Evolutionary conservation across 2,329 filamentous ascomycete genomes (phyloP).

Genomic region (Neonectria coccinea): DNA sequence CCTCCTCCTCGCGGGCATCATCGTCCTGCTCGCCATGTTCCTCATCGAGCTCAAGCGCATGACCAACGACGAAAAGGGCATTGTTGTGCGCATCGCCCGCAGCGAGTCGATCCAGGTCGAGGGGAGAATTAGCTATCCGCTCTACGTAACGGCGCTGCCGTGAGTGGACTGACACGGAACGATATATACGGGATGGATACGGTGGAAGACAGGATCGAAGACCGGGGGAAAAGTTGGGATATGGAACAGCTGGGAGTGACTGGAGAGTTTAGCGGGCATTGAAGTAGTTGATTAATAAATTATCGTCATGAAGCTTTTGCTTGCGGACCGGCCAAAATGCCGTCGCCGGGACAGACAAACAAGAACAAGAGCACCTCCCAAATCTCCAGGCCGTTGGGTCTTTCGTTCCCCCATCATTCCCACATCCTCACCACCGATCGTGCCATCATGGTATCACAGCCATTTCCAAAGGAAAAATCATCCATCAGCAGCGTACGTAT

Average conservation of each 20-base stretch:
- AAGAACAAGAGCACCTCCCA: background rate
- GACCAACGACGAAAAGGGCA: conserved; percentile 16
- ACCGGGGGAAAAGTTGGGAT: background rate
- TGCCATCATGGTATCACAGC: conserved; percentile 31
- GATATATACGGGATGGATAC: background rate
- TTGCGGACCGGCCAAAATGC: conserved; percentile 9
- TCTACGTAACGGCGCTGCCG: conserved; percentile 9
- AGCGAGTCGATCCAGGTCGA: conserved; percentile 11
- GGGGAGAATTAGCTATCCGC: background rate
- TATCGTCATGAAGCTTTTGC: conserved; percentile 7
- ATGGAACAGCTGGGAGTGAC: background rate
- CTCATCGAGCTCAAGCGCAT: conserved; percentile 32
- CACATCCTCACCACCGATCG: background rate
- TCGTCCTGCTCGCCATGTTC: conserved; percentile 31
- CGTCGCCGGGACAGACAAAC: conserved; percentile 1
- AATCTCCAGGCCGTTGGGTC: background rate
- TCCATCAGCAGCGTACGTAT: background rate
- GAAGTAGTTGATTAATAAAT: conserved; percentile 3
- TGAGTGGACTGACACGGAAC: background rate
- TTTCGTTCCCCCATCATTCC: background rate
- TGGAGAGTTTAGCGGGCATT: background rate
- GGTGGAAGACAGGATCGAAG: background rate
- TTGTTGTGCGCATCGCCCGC: conserved; percentile 14
- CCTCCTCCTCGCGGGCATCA: conserved; percentile 23
- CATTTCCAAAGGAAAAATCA: background rate